A percentile compares a stretch with the other conserved stretches of the same genome.
Conservation (phyloP, 805 yeast genomes). For the Barnettozyma sp. region DNA sequence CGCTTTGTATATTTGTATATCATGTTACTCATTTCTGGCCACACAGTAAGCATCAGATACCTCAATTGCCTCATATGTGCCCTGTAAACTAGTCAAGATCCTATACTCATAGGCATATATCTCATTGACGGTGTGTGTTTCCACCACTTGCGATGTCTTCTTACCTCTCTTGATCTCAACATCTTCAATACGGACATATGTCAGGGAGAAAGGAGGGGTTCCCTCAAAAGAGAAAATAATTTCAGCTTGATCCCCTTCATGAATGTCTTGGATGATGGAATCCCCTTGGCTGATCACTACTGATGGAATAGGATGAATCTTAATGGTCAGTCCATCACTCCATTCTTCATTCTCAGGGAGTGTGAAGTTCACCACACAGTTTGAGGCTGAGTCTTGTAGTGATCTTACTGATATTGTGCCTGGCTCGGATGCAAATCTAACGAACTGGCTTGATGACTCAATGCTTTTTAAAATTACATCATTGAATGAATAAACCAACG, state of each 20-base stretch:
- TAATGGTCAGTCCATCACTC: conserved; percentile 29
- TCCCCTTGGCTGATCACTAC: conserved; percentile 84
- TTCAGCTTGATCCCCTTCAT: conserved; percentile 92
- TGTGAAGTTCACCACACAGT: conserved; percentile 61
- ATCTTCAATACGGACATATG: conserved; percentile 69
- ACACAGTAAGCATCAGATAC: conserved; percentile 81
- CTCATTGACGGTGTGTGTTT: conserved; percentile 48
- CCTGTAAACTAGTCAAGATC: conserved; percentile 77
- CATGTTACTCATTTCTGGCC: conserved; percentile 37
- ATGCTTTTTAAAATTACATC: conserved; percentile 51
- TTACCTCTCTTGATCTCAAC: conserved; percentile 32
- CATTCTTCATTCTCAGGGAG: conserved; percentile 28
- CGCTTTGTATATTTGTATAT: too few relatives aligned
- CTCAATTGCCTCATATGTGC: conserved; percentile 88
- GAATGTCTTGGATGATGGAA: conserved; percentile 68
- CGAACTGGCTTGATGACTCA: conserved; percentile 41
- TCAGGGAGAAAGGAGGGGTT: conserved; percentile 82
- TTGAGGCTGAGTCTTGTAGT: conserved; percentile 65
- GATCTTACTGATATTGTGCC: conserved; percentile 68
- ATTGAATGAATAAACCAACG: conserved; percentile 67
- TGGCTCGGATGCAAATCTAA: conserved; percentile 71
- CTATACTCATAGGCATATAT: conserved; percentile 64
- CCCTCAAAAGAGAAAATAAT: conserved; percentile 78
- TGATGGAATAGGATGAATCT: conserved; percentile 57
- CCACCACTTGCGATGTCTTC: conserved; percentile 53